Evolutionary conservation across 768 basidiomycete species (phyloP).

Genomic region (Phanerochaete sordida): DNA sequence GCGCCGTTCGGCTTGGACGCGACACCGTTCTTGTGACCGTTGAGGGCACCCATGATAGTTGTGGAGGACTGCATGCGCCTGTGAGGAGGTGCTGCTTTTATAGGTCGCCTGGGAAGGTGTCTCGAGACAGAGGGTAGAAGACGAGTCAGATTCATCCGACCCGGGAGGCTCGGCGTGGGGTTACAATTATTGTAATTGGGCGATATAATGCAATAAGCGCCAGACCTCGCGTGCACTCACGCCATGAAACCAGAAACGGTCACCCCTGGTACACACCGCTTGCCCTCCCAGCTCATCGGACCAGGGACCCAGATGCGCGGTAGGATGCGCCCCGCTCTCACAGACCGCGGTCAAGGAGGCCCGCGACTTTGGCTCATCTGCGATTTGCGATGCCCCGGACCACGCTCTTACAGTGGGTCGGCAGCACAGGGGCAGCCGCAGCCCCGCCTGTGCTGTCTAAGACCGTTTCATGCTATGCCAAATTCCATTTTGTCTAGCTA

Average conservation of each 20-base stretch:
- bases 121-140: constrained; percentile 7
- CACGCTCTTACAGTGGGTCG: no score
- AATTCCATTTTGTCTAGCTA: no score
- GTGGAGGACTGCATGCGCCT: not conserved
- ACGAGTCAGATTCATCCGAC: constrained; percentile 14
- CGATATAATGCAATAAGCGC: not conserved
- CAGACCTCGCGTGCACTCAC: constrained; percentile 9
- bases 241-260: not conserved
- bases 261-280: not conserved
- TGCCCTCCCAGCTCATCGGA: not conserved
- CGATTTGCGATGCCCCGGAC: no score
- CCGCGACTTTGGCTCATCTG: no score
- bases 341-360: no score
- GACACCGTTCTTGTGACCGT: constrained; percentile 26
- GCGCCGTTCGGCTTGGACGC: constrained; percentile 11
- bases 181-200: not conserved
- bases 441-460: no score
- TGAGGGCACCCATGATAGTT: constrained; percentile 13
- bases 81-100: not conserved
- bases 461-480: no score
- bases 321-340: not conserved
- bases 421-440: no score
- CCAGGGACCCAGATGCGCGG: not conserved
- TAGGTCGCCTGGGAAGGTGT: not conserved
- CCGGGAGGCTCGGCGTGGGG: not conserved